These are phyloP conservation scores for Melanogaster broomeanus DNA, from an alignment of 768 basidiomycete genomes.

Conservation along the genomic window DNA sequence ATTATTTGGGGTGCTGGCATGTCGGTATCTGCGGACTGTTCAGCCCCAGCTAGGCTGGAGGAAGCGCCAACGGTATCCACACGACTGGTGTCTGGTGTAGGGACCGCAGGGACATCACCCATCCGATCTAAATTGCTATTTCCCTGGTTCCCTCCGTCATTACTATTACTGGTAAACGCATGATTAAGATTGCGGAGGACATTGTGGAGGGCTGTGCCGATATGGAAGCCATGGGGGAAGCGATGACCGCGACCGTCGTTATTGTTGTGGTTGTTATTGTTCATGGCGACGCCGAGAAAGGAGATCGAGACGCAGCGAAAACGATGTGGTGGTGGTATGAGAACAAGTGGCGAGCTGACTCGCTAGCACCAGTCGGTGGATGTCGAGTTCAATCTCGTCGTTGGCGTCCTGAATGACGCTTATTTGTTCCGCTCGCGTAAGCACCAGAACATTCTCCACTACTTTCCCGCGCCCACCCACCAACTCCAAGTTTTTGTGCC, in stretches of 20 bases:
- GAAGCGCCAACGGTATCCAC: slow-evolving; percentile 3
- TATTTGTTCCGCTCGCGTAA: slow-evolving; percentile 25
- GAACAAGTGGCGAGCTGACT: slow-evolving; percentile 11
- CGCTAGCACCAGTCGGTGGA: slow-evolving; percentile 11
- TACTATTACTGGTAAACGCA: slow-evolving; percentile 21
- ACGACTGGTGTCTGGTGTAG: neutral
- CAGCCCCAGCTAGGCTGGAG: neutral
- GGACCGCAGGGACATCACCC: neutral
- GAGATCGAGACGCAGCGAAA: too few relatives aligned
- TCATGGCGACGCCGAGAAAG: slow-evolving; percentile 12
- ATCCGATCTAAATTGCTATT: neutral
- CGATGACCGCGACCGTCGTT: slow-evolving; percentile 3
- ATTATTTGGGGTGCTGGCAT: slow-evolving; percentile 1
- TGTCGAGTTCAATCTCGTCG: neutral
- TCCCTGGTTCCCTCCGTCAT: neutral
- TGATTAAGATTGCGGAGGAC: slow-evolving; percentile 35
- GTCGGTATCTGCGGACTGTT: slow-evolving; percentile 1
- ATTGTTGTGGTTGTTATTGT: slow-evolving; percentile 14
- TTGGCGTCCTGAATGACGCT: slow-evolving; percentile 15
- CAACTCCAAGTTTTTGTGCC: neutral
- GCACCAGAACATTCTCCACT: slow-evolving; percentile 33
- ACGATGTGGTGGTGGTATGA: slow-evolving; percentile 17
- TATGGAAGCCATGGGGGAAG: slow-evolving; percentile 20
- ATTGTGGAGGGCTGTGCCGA: slow-evolving; percentile 29
- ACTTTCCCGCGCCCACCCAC: slow-evolving; percentile 13